Conservation (phyloP, 495 filamentous ascomycete species). For the Neurospora sp. region DNA sequence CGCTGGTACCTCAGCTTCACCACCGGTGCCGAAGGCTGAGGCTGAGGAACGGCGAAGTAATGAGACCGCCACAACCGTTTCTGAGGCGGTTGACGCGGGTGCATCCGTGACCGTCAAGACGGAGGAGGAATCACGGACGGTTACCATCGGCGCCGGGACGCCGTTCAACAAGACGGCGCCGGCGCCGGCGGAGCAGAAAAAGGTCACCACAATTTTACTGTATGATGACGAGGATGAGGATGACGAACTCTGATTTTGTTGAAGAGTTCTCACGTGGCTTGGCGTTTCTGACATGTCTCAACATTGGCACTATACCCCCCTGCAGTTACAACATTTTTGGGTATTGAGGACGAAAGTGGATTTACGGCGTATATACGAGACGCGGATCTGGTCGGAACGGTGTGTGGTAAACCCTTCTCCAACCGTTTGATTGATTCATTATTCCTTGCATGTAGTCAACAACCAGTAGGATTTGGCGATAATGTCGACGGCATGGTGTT, state of each 20-base stretch:
- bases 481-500: neutral
- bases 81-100: neutral
- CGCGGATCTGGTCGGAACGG: neutral
- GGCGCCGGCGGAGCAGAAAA: neutral
- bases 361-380: neutral
- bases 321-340: neutral
- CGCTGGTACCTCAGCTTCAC: neutral
- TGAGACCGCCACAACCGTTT: neutral
- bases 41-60: neutral
- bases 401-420: neutral
- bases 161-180: neutral
- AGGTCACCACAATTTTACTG: neutral
- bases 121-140: neutral
- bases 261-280: neutral
- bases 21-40: neutral
- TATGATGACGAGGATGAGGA: constrained; percentile 5
- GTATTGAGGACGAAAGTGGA: neutral
- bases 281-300: neutral
- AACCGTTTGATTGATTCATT: neutral
- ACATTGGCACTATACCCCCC: neutral
- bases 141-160: neutral
- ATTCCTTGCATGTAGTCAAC: neutral
- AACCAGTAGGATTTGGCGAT: neutral
- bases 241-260: constrained; percentile 11
- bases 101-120: neutral